Evolutionary conservation across 2,329 filamentous ascomycete species (phyloP).

Genomic region (Cryphonectria naterciae): DNA sequence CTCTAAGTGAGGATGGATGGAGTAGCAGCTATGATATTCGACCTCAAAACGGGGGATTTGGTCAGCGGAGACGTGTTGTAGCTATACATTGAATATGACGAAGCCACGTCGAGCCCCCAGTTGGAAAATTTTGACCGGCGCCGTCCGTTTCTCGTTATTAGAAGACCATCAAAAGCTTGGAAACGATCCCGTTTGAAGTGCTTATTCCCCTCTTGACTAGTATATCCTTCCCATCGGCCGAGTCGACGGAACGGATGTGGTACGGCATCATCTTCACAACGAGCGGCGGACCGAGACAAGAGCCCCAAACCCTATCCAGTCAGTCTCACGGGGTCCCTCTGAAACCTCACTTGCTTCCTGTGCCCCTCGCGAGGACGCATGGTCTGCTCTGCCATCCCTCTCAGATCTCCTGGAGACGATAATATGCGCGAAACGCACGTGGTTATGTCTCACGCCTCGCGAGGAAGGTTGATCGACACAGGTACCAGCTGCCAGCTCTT

Average conservation of each 20-base stretch:
- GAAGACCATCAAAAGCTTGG: neutral
- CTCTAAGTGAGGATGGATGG: neutral
- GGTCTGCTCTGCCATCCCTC: neutral
- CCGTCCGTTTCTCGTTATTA: neutral
- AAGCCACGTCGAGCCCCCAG: neutral
- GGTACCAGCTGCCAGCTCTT: too few species aligned
- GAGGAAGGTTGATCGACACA: neutral
- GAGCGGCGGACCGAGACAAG: neutral
- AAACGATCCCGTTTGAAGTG: neutral
- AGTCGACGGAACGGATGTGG: neutral
- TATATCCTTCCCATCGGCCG: neutral
- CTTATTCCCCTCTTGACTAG: conserved; percentile 3
- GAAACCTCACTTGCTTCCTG: neutral
- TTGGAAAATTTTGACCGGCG: neutral
- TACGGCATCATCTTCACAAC: conserved; percentile 11
- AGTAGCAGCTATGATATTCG: neutral
- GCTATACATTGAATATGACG: neutral
- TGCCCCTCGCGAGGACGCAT: neutral
- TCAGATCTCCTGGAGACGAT: neutral
- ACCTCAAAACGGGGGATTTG: neutral
- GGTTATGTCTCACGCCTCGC: neutral
- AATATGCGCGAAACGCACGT: neutral
- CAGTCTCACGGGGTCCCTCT: neutral
- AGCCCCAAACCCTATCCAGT: neutral
- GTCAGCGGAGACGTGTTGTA: neutral